These are phyloP conservation scores for Hypoxylon sp. DNA, from an alignment of 2,329 filamentous ascomycete species.

Conservation along the genomic window DNA sequence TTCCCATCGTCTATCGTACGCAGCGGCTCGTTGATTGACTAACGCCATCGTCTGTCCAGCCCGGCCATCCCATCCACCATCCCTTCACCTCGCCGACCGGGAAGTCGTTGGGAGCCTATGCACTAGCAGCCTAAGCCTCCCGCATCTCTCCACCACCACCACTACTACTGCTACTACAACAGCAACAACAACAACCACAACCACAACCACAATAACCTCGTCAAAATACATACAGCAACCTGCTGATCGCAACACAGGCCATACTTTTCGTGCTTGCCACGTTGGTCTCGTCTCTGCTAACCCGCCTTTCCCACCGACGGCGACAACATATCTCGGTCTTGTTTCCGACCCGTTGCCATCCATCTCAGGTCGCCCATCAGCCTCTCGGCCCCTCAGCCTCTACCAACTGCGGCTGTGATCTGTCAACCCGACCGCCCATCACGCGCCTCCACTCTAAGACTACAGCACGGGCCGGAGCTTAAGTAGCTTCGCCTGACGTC, in stretches of 20 bases:
- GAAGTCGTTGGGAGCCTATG: conserved; percentile 29
- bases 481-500: conserved; percentile 35
- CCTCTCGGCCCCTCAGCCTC: conserved; percentile 13
- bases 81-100: conserved; percentile 28
- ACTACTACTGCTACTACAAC: too few species aligned
- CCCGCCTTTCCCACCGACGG: conserved; percentile 13
- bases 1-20: conserved; percentile 10
- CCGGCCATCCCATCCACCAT: not conserved
- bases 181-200: conserved; percentile 6
- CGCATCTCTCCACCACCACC: conserved; percentile 18
- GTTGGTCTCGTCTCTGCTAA: not conserved
- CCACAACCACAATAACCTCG: conserved; percentile 12
- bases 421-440: conserved; percentile 14
- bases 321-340: conserved; percentile 15
- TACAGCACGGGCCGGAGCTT: conserved; percentile 31
- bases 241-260: conserved; percentile 8
- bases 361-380: conserved; percentile 25
- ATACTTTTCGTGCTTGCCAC: conserved; percentile 10
- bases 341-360: conserved; percentile 20
- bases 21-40: conserved; percentile 29
- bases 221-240: conserved; percentile 24
- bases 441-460: conserved; percentile 10
- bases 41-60: conserved; percentile 13
- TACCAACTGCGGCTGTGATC: conserved; percentile 26
- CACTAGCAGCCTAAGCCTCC: conserved; percentile 28